phyloP scores from a whole-genome alignment of 129 eudicot species.

The Sambucus nigra region DNA sequence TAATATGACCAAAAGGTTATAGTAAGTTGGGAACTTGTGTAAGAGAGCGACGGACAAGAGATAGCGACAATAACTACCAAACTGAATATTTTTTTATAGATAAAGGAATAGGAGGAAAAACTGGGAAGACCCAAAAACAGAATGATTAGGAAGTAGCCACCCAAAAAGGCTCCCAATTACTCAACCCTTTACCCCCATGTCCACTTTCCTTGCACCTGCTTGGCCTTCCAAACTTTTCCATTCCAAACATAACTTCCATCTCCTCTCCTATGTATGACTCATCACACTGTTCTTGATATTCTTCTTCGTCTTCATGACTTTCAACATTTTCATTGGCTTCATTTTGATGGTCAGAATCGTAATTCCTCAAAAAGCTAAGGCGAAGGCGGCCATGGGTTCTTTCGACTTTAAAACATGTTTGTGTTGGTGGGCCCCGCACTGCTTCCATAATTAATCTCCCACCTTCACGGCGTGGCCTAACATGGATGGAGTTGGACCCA shows the following conservation, averaged over 20 bases:
- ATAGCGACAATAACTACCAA: slow-evolving; percentile 11
- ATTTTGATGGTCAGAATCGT: slow-evolving; percentile 11
- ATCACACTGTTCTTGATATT: not conserved
- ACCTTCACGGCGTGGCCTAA: slow-evolving; percentile 40
- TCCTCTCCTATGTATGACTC: not conserved
- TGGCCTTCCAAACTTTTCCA: slow-evolving; percentile 33
- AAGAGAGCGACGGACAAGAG: not conserved
- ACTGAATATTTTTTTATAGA: not conserved
- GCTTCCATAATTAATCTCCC: slow-evolving; percentile 73
- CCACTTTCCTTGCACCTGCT: slow-evolving; percentile 72
- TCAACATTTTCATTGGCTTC: not conserved
- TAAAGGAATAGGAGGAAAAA: not conserved
- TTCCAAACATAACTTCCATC: slow-evolving; percentile 12
- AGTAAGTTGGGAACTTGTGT: too few relatives aligned
- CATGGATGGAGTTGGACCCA: slow-evolving; percentile 44
- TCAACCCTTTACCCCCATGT: slow-evolving; percentile 36
- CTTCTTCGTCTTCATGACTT: slow-evolving; percentile 11
- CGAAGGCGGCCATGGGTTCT: slow-evolving; percentile 63
- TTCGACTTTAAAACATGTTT: slow-evolving; percentile 42
- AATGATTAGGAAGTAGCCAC: slow-evolving; percentile 43
- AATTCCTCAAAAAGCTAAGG: slow-evolving; percentile 27
- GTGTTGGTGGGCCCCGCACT: slow-evolving; percentile 25
- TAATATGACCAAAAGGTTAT: too few relatives aligned
- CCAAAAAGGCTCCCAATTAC: slow-evolving; percentile 51
- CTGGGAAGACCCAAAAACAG: not conserved